Conservation (phyloP, 257 asterid species). For the Nicotiana obtusifolia region DNA sequence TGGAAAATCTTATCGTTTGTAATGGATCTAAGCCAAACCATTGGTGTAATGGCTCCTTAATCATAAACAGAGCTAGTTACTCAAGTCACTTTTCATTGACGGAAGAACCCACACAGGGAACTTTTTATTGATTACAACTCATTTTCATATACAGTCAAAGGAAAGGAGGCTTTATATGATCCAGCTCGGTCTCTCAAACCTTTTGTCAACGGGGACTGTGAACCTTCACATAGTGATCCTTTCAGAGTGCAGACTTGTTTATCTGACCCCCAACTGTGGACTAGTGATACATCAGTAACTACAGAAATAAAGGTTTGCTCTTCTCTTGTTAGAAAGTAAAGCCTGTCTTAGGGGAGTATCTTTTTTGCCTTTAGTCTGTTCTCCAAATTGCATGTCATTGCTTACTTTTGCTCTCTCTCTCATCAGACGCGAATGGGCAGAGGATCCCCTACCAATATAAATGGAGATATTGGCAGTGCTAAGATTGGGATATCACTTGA, state of each 20-base stretch:
- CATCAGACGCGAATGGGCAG: conserved; percentile 35
- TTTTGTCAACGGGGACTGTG: conserved; percentile 42
- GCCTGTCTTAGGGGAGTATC: background rate
- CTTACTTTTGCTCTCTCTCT: conserved; percentile 18
- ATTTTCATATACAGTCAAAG: conserved; percentile 44
- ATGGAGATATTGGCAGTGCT: conserved; percentile 20
- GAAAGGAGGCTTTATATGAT: conserved; percentile 38
- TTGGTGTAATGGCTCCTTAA: background rate
- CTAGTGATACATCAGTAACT: conserved; percentile 31
- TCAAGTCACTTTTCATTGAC: background rate
- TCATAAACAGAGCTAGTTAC: background rate
- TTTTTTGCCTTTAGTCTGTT: background rate
- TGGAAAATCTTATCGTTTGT: background rate
- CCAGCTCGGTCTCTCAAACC: conserved; percentile 41
- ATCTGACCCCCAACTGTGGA: conserved; percentile 38
- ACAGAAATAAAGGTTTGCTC: conserved; percentile 45
- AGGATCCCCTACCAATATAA: conserved; percentile 25
- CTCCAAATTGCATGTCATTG: background rate
- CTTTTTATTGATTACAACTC: background rate
- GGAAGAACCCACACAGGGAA: background rate
- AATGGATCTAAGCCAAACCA: background rate
- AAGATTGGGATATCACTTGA: conserved; percentile 11
- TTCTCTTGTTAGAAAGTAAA: background rate
- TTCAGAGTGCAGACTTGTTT: conserved; percentile 36
- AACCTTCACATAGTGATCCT: conserved; percentile 34